These are phyloP conservation scores for Penicillium tannophilum DNA, from an alignment of 495 filamentous ascomycete species.

Conservation along the genomic window DNA sequence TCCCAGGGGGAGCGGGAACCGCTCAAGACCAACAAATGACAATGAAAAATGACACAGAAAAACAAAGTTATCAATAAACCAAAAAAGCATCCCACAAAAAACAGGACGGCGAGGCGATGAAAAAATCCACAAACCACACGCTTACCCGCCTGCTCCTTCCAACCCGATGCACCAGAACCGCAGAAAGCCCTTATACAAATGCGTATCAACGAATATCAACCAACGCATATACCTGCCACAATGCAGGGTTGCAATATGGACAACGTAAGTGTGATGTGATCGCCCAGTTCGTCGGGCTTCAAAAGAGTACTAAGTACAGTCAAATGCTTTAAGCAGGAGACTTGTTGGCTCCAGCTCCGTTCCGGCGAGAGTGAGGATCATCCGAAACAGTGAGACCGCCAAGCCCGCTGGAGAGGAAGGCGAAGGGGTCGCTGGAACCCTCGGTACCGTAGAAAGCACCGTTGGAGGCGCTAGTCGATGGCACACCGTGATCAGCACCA, in stretches of 20 bases:
- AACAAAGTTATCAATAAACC: conserved; percentile 32
- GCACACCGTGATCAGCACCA: conserved; percentile 71
- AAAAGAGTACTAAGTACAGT: conserved; percentile 20
- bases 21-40: conserved; percentile 35
- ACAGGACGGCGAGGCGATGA: conserved; percentile 35
- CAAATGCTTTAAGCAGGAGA: conserved; percentile 45
- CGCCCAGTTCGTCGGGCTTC: conserved; percentile 24
- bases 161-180: conserved; percentile 54
- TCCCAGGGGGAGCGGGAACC: conserved; percentile 31
- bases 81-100: conserved; percentile 29
- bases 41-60: conserved; percentile 27
- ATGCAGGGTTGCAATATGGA: conserved; percentile 44
- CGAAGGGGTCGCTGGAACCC: conserved; percentile 77
- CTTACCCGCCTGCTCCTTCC: conserved; percentile 53
- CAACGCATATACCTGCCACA: conserved; percentile 59
- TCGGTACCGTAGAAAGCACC: conserved; percentile 61
- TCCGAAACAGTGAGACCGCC: conserved; percentile 80
- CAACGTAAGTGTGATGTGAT: conserved; percentile 35
- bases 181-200: conserved; percentile 53
- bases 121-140: conserved; percentile 40
- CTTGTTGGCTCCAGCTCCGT: conserved; percentile 60
- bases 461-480: conserved; percentile 55
- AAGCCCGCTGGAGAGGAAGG: conserved; percentile 82
- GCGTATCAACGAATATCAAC: conserved; percentile 62
- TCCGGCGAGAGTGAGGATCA: conserved; percentile 74